Percentiles rank a stretch among this genome's conserved stretches.
These are phyloP conservation scores for Phytophthora aleatoria DNA, from an alignment of 352 stramenopile species.

Conservation along the genomic window DNA sequence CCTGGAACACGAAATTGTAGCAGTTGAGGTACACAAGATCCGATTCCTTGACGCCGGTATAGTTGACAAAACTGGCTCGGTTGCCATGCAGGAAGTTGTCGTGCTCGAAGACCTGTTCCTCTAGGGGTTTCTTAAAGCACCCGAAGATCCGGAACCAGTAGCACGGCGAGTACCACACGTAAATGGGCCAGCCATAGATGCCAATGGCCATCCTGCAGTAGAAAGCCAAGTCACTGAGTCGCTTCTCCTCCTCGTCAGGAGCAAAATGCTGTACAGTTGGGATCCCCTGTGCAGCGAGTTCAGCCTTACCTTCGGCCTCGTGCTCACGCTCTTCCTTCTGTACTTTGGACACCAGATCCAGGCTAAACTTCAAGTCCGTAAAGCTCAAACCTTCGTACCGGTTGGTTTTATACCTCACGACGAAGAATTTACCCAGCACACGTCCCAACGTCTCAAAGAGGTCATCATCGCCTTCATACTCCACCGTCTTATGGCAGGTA, in stretches of 20 bases:
- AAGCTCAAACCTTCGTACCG: constrained; percentile 72
- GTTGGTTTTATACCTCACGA: constrained; percentile 69
- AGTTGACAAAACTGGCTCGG: constrained; percentile 69
- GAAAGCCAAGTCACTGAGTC: constrained; percentile 58
- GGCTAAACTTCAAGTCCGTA: constrained; percentile 73
- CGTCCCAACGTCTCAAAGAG: constrained; percentile 70
- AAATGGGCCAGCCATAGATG: constrained; percentile 85
- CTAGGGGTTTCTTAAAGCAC: constrained; percentile 52
- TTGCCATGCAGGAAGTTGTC: constrained; percentile 68
- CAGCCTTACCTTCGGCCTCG: constrained; percentile 30
- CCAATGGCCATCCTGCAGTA: constrained; percentile 73
- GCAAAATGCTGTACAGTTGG: constrained; percentile 42
- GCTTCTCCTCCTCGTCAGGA: constrained; percentile 43
- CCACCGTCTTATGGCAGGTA: constrained; percentile 48
- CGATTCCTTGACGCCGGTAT: constrained; percentile 64
- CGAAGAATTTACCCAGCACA: constrained; percentile 77
- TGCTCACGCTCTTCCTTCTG: constrained; percentile 57
- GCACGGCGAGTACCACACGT: constrained; percentile 76
- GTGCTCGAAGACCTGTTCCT: constrained; percentile 62
- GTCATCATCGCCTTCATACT: constrained; percentile 57
- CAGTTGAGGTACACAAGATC: constrained; percentile 80
- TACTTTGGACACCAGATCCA: constrained; percentile 65
- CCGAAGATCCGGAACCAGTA: constrained; percentile 72
- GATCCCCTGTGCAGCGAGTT: constrained; percentile 31
- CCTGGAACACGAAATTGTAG: constrained; percentile 80